Percentiles rank a stretch among this genome's conserved stretches.
Conservation (phyloP, 2,329 filamentous ascomycete species). For the Colletotrichum liaoningense region DNA sequence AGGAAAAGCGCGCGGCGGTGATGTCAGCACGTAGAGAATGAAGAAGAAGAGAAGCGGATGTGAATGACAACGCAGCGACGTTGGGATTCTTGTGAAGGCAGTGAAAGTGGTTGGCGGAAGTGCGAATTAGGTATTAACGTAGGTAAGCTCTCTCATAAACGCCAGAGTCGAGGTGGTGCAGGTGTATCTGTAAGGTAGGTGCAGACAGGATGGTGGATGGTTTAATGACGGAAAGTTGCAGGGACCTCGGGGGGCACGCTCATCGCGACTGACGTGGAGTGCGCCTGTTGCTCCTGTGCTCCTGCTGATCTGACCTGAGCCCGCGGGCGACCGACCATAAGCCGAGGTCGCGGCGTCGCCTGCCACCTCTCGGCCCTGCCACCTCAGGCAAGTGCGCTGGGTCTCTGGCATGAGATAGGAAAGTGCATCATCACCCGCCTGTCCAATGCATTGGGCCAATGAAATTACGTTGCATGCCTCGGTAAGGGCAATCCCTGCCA, state of each 20-base stretch:
- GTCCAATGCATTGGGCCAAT: conserved; percentile 28
- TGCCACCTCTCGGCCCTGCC: not conserved
- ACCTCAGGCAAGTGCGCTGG: conserved; percentile 1
- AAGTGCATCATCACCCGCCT: conserved; percentile 5
- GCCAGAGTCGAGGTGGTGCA: not conserved
- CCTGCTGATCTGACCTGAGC: not conserved
- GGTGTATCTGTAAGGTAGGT: not conserved
- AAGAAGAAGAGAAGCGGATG: not conserved
- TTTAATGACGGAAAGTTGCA: not conserved
- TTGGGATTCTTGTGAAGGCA: not conserved
- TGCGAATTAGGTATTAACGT: not conserved
- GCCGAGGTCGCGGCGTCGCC: conserved; percentile 29
- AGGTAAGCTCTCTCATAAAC: not conserved
- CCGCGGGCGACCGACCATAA: conserved; percentile 2
- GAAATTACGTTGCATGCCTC: conserved; percentile 26
- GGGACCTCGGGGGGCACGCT: conserved; percentile 7
- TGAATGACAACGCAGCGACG: not conserved
- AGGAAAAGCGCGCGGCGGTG: not conserved
- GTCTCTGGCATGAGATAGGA: conserved; percentile 22
- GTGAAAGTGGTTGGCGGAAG: not conserved
- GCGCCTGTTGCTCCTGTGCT: not conserved
- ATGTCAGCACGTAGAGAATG: not conserved
- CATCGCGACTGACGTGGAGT: conserved; percentile 23
- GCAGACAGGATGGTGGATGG: not conserved
- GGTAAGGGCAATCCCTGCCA: conserved; percentile 18